Conservation (phyloP, 2,329 filamentous ascomycete genomes). For the Diaporthe velutina region DNA sequence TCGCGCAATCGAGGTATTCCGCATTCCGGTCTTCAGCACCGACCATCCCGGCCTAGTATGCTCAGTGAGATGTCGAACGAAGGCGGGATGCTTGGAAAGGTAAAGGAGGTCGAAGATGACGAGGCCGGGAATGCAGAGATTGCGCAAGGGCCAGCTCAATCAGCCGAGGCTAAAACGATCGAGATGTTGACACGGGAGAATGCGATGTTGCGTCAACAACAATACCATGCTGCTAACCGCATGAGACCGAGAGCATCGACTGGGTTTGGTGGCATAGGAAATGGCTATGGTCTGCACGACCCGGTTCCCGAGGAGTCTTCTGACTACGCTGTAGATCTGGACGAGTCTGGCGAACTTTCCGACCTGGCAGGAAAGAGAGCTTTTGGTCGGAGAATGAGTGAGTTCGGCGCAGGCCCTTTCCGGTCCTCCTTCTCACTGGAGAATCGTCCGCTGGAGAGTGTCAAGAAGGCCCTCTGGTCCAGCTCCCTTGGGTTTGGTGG, state of each 20-base stretch:
- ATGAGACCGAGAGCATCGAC: conserved; percentile 71
- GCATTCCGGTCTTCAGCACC: conserved; percentile 80
- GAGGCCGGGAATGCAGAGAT: conserved; percentile 60
- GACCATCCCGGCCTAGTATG: conserved; percentile 84
- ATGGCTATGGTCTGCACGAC: conserved; percentile 71
- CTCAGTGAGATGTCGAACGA: conserved; percentile 79
- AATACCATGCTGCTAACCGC: conserved; percentile 64
- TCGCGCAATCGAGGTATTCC: conserved; percentile 66
- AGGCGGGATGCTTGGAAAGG: conserved; percentile 72
- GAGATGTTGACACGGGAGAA: conserved; percentile 74
- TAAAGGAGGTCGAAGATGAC: conserved; percentile 78
- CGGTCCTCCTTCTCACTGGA: conserved; percentile 67
- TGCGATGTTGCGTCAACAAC: conserved; percentile 70
- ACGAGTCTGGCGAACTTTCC: conserved; percentile 70
- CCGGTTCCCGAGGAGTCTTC: conserved; percentile 71
- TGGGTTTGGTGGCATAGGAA: conserved; percentile 62
- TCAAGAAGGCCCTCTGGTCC: conserved; percentile 79
- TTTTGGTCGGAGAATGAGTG: conserved; percentile 68
- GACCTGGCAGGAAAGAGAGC: conserved; percentile 60
- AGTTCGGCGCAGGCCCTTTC: conserved; percentile 62
- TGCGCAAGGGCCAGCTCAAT: conserved; percentile 62
- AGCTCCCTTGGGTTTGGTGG: conserved; percentile 76
- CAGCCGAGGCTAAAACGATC: conserved; percentile 71
- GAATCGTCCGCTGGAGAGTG: conserved; percentile 72
- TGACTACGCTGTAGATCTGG: conserved; percentile 79